Conservation (phyloP, 768 basidiomycete species). For the Russula earlei region DNA sequence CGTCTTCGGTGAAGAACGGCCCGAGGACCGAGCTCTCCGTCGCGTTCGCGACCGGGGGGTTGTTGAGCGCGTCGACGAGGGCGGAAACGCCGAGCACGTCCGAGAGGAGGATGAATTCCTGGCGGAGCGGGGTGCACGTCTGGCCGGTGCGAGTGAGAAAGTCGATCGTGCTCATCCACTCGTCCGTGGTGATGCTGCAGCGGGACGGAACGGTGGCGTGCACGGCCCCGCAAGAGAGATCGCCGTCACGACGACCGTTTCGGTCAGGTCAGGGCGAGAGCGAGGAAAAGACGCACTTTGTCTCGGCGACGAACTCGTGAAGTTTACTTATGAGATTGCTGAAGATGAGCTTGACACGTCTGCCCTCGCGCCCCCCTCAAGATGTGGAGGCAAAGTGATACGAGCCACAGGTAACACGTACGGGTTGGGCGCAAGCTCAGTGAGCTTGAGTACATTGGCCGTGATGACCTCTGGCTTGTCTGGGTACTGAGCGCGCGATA, state of each 20-base stretch:
- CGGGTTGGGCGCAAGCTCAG: conserved; percentile 32
- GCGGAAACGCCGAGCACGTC: conserved; percentile 72
- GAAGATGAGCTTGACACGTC: conserved; percentile 40
- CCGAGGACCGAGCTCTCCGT: conserved; percentile 75
- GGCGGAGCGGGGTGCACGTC: conserved; percentile 51
- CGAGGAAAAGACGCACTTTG: conserved; percentile 32
- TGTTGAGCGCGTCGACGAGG: conserved; percentile 67
- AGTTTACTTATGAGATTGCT: conserved; percentile 52
- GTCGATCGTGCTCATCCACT: conserved; percentile 75
- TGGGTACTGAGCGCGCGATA: conserved; percentile 30
- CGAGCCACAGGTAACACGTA: conserved; percentile 21
- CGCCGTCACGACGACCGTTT: no score
- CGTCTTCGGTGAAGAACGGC: conserved; percentile 75
- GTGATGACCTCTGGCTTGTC: conserved; percentile 43
- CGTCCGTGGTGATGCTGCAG: conserved; percentile 64
- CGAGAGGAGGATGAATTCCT: conserved; percentile 80
- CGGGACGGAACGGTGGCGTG: no score
- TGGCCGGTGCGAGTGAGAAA: conserved; percentile 73
- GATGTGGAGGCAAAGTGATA: conserved; percentile 9
- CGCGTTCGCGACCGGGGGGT: conserved; percentile 48
- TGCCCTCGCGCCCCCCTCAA: conserved; percentile 17
- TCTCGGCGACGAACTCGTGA: conserved; percentile 67
- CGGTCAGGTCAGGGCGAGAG: no score
- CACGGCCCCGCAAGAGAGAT: no score
- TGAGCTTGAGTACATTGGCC: conserved; percentile 34